Evolutionary conservation across 2,329 filamentous ascomycete species (phyloP).

Genomic region (Colletotrichum sp.): DNA sequence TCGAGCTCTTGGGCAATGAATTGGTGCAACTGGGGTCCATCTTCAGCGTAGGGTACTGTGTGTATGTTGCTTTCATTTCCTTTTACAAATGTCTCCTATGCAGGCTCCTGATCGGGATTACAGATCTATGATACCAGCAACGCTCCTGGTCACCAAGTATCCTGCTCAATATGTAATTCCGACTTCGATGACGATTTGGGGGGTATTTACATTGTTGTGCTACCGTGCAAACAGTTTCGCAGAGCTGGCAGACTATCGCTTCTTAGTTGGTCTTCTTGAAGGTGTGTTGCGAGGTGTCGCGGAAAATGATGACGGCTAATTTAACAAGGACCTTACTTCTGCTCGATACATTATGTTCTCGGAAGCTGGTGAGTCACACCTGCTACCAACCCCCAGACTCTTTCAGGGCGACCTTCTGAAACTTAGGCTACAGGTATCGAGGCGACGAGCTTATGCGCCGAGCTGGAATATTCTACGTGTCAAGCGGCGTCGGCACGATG

Average conservation of each 20-base stretch:
- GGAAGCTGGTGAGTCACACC: neutral
- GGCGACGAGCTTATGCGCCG: neutral
- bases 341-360: neutral
- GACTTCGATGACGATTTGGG: neutral
- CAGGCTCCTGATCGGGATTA: neutral
- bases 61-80: neutral
- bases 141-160: neutral
- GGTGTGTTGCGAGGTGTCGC: accelerated
- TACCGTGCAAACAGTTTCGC: neutral
- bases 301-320: neutral
- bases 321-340: neutral
- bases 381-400: too few relatives aligned
- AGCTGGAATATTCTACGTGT: neutral
- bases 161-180: neutral
- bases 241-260: neutral
- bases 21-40: neutral
- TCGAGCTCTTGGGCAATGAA: neutral
- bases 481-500: neutral
- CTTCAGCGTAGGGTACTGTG: neutral
- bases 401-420: neutral
- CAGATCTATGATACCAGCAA: neutral
- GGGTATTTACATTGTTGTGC: neutral
- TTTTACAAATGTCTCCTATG: neutral
- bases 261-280: neutral
- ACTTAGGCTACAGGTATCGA: neutral